Evolutionary conservation across 148 eudicot genomes (phyloP).

Genomic region (Linanthus parryae): DNA sequence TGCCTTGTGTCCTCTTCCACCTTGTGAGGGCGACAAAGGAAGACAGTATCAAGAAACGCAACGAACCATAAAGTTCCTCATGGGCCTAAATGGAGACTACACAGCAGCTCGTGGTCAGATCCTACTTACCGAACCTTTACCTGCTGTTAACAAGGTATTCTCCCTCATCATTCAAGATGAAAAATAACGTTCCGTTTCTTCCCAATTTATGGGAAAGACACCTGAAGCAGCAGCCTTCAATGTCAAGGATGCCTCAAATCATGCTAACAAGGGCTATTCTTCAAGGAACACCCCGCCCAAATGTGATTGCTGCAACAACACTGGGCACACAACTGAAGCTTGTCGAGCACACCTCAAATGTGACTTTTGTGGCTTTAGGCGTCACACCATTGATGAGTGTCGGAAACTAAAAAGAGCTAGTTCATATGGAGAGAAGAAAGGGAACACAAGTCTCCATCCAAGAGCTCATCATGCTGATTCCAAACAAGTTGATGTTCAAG

Average conservation of each 20-base stretch:
- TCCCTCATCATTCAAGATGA: conserved; percentile 4
- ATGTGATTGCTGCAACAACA: background rate
- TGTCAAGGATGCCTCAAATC: background rate
- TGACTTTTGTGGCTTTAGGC: background rate
- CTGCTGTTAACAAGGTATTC: conserved; percentile 1
- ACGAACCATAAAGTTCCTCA: no score
- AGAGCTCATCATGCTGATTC: conserved; percentile 1
- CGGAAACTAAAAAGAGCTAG: background rate
- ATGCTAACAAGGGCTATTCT: background rate
- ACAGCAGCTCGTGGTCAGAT: conserved; percentile 7
- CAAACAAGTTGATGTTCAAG: background rate
- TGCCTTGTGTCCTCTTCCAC: background rate
- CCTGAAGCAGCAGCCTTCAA: background rate
- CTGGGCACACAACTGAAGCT: conserved; percentile 1
- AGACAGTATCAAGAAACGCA: no score
- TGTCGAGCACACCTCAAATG: conserved; percentile 4
- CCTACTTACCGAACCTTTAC: background rate
- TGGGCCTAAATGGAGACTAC: no score
- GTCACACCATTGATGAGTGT: conserved; percentile 3
- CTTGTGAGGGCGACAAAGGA: no score
- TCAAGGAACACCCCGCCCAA: conserved; percentile 1
- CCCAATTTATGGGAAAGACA: background rate
- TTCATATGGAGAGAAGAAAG: background rate
- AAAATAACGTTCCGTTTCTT: background rate
- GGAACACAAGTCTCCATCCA: background rate